These are phyloP conservation scores for Penicillium corylophilum DNA, from an alignment of 2,329 filamentous ascomycete genomes.

Conservation along the genomic window DNA sequence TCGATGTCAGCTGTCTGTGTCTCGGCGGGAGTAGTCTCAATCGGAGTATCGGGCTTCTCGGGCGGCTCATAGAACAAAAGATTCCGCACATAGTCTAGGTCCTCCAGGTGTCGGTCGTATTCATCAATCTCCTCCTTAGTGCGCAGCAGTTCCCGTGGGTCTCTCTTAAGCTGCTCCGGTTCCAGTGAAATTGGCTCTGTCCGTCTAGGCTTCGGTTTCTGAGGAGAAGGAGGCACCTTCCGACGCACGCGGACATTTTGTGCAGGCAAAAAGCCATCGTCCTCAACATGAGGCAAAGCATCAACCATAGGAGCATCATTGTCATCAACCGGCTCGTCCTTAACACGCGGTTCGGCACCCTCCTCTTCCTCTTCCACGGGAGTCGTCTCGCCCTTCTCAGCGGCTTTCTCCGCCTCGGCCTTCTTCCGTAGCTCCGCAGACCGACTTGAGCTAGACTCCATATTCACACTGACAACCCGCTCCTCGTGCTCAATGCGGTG, in stretches of 20 bases:
- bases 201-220: constrained; percentile 13
- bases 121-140: constrained; percentile 44
- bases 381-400: constrained; percentile 31
- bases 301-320: constrained; percentile 42
- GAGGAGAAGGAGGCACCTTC: constrained; percentile 27
- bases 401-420: constrained; percentile 32
- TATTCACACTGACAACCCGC: constrained; percentile 54
- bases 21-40: constrained; percentile 4
- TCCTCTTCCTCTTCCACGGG: constrained; percentile 3
- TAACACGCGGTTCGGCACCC: constrained; percentile 48
- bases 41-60: constrained; percentile 11
- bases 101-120: constrained; percentile 42
- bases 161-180: constrained; percentile 10
- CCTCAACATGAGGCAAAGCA: constrained; percentile 30
- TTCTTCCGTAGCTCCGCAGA: constrained; percentile 42
- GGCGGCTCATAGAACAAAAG: constrained; percentile 30
- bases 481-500: constrained; percentile 57
- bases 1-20: constrained; percentile 9
- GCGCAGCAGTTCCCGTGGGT: constrained; percentile 36
- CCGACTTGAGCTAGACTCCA: constrained; percentile 50
- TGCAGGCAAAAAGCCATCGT: constrained; percentile 36
- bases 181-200: constrained; percentile 21
- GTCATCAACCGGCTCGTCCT: constrained; percentile 55
- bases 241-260: constrained; percentile 38
- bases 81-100: constrained; percentile 42